Conservation (phyloP, 108 stramenopile species). For the Mediolabrus comicus region DNA sequence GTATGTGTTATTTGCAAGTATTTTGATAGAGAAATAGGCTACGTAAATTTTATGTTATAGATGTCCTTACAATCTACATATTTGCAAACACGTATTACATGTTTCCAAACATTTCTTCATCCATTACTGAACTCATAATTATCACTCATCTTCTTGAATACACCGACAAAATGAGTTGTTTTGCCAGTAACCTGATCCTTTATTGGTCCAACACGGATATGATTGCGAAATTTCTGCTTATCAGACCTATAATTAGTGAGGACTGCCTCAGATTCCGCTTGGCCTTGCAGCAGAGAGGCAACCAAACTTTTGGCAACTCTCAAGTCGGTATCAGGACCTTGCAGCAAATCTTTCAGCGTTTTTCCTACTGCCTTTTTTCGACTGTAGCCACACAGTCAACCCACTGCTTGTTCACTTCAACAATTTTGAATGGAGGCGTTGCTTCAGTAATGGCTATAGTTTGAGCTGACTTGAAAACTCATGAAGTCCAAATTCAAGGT, state of each 20-base stretch:
- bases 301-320: constrained; percentile 49
- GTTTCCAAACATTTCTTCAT: background rate
- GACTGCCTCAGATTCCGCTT: constrained; percentile 48
- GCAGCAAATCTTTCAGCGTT: constrained; percentile 31
- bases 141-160: constrained; percentile 48
- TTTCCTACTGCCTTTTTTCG: constrained; percentile 22
- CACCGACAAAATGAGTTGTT: constrained; percentile 62
- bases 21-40: no score
- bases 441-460: constrained; percentile 14
- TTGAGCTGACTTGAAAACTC: background rate
- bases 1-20: background rate
- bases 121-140: background rate
- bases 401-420: constrained; percentile 29
- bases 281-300: constrained; percentile 31
- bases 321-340: constrained; percentile 62
- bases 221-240: constrained; percentile 65
- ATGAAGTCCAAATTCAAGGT: background rate
- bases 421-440: constrained; percentile 23
- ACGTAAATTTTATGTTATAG: no score
- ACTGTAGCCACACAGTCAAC: constrained; percentile 22
- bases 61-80: no score
- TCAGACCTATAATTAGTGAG: constrained; percentile 71
- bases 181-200: constrained; percentile 41
- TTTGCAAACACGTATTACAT: no score
- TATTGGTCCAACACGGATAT: constrained; percentile 61